Conservation (phyloP, 192 early-diverging fungal species). For the Backusella macrospora region DNA sequence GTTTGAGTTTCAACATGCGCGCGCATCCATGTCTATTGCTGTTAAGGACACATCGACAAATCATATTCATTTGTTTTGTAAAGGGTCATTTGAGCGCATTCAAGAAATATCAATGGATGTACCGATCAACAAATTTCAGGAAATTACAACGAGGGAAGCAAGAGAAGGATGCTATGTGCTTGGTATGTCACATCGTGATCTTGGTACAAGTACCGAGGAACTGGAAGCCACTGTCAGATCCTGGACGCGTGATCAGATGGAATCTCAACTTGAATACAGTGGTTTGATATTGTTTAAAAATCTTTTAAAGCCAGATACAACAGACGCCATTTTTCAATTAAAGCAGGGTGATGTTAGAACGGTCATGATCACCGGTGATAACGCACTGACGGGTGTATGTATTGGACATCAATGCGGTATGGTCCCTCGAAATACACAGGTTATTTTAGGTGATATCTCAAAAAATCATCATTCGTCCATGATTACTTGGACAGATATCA, state of each 20-base stretch:
- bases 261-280: slow-evolving; percentile 42
- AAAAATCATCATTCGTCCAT: neutral
- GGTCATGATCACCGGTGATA: slow-evolving; percentile 73
- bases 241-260: slow-evolving; percentile 46
- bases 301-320: slow-evolving; percentile 59
- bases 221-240: slow-evolving; percentile 33
- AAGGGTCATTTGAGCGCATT: slow-evolving; percentile 69
- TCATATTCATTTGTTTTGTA: slow-evolving; percentile 59
- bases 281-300: slow-evolving; percentile 66
- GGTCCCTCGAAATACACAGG: slow-evolving; percentile 43
- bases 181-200: slow-evolving; percentile 47
- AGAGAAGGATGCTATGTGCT: slow-evolving; percentile 63
- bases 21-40: slow-evolving; percentile 67
- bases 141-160: slow-evolving; percentile 43
- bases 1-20: slow-evolving; percentile 69
- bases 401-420: slow-evolving; percentile 55
- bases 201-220: slow-evolving; percentile 2
- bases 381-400: slow-evolving; percentile 56
- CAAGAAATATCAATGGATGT: slow-evolving; percentile 34
- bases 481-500: slow-evolving; percentile 48
- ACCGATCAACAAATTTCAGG: slow-evolving; percentile 47
- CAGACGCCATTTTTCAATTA: slow-evolving; percentile 50
- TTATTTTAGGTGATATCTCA: slow-evolving; percentile 33
- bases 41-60: slow-evolving; percentile 47
- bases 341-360: slow-evolving; percentile 54